Percentiles rank a stretch among this genome's conserved stretches.
Conservation (phyloP, 2,329 filamentous ascomycete genomes). For the Magnaporthiopsis rhizophila region DNA sequence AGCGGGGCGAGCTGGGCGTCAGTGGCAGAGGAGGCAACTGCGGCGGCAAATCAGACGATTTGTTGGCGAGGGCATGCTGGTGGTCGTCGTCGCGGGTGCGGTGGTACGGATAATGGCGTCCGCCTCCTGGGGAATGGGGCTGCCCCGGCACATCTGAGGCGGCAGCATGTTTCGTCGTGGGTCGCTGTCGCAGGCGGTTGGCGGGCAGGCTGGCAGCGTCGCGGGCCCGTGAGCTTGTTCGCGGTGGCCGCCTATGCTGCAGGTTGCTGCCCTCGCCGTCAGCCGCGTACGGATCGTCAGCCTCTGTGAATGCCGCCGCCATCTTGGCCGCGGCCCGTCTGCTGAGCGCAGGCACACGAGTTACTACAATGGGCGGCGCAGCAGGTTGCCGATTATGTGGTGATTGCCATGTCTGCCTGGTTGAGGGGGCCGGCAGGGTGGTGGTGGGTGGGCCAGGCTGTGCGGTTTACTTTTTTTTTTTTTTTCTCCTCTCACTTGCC, state of each 20-base stretch:
- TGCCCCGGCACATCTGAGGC: conserved; percentile 14
- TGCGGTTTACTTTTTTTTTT: background rate
- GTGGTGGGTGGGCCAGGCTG: background rate
- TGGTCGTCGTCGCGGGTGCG: conserved; percentile 8
- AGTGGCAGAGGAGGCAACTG: conserved; percentile 27
- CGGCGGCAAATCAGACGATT: conserved; percentile 7
- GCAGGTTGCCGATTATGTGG: background rate
- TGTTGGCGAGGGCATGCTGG: background rate
- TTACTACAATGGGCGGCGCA: background rate
- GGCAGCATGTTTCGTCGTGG: conserved; percentile 22
- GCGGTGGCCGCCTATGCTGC: background rate
- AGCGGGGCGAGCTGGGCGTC: conserved; percentile 31
- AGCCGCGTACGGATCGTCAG: conserved; percentile 18
- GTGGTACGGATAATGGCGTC: conserved; percentile 4
- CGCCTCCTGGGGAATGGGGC: conserved; percentile 5
- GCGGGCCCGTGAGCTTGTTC: background rate
- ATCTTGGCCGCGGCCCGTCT: background rate
- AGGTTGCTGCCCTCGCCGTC: conserved; percentile 13
- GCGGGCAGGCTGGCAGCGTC: conserved; percentile 8
- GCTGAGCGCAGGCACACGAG: background rate
- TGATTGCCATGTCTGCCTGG: background rate
- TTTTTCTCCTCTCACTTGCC: background rate
- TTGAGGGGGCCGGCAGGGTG: too few relatives aligned
- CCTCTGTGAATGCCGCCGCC: conserved; percentile 8
- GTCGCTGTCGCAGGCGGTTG: conserved; percentile 18